Base-by-base conservation (phyloP, 108 stramenopile genomes). In the Nitzschia putrida region DNA sequence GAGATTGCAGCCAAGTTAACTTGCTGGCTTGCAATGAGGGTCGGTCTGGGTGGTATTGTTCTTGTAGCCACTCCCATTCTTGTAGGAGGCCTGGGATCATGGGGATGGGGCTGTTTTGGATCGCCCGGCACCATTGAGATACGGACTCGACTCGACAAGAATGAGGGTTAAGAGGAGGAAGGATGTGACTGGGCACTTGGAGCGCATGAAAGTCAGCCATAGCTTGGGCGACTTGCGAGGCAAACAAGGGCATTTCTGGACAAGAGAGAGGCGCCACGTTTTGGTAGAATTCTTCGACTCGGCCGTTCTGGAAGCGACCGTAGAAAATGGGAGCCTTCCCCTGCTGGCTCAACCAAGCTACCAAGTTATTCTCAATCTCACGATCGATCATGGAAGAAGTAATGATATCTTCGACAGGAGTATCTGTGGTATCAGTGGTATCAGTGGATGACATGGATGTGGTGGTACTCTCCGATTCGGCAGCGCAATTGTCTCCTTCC, bases 231-330 rank as follows among this genome's bases (percentile, higher is more conserved):
- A 85, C 85, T 11, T 47, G 8, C 23, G 81, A 54, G 21, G 74
- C 73, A 34, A 81, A 74, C 43, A 73, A 23, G 9, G 18, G 26
- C 87, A 84, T 78, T 37, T 78, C 78, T 29, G 47, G 14, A 40
- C 59, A 67, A 13, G 57, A 42, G 7, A 92, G 49, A 7, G 90
- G 83, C n/a, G 49, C 34, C 3, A 77, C 66, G 42, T 77, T 72
- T 8, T 53, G 50, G 53, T 88, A 83, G 60, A 83, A 88, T 49
- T 88, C 90, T 72, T 92, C 90, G 11, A 92, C 69, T 9, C 90
- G 66, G 13, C 90, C 93, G 74, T 89, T 88, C 9, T 14, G 20
- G 66, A 94, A 94, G 0, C 85, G 70, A 11, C 93, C 93, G 39
- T 74, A 81, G 34, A 81, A 85, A 7, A 60, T 71, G 0, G 93